phyloP scores from a whole-genome alignment of 805 yeast species.

The Debaryomyces tyrocola region DNA sequence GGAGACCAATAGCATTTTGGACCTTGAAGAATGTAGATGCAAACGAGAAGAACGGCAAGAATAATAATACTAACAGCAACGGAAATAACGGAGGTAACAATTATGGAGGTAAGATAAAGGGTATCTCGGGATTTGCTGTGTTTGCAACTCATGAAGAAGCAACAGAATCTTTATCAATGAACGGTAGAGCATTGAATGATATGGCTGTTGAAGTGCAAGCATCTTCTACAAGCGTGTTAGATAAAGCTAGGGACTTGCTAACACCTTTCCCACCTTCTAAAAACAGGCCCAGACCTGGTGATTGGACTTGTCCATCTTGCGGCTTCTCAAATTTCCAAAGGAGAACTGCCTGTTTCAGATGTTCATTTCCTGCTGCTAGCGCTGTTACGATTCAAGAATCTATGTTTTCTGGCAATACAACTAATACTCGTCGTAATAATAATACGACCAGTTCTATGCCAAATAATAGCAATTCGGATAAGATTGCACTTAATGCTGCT shows the following conservation, averaged over 20 bases:
- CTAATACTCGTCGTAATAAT: constrained; percentile 9
- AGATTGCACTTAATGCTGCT: constrained; percentile 14
- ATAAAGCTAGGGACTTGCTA: constrained; percentile 76
- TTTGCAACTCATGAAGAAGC: constrained; percentile 88
- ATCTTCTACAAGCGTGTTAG: constrained; percentile 74
- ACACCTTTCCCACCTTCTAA: constrained; percentile 83
- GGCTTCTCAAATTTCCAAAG: constrained; percentile 94
- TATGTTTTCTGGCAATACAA: constrained; percentile 32
- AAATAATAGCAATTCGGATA: constrained; percentile 6
- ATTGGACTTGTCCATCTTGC: constrained; percentile 97
- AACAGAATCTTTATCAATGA: constrained; percentile 69
- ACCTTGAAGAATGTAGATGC: constrained; percentile 60
- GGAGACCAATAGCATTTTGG: constrained; percentile 88
- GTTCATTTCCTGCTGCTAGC: constrained; percentile 81
- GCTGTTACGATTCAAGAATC: constrained; percentile 70
- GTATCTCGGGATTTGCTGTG: constrained; percentile 76
- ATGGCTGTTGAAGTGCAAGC: constrained; percentile 83
- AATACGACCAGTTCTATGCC: constrained; percentile 6
- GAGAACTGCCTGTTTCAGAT: constrained; percentile 89
- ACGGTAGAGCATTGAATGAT: constrained; percentile 75
- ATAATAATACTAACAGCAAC: constrained; percentile 2
- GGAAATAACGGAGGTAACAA: constrained; percentile 22
- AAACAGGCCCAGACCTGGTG: constrained; percentile 93
- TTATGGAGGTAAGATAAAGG: constrained; percentile 35
- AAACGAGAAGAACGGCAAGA: constrained; percentile 8